Base-by-base conservation (phyloP, 108 stramenopile genomes). In the Phaeodactylum tricornutum region DNA sequence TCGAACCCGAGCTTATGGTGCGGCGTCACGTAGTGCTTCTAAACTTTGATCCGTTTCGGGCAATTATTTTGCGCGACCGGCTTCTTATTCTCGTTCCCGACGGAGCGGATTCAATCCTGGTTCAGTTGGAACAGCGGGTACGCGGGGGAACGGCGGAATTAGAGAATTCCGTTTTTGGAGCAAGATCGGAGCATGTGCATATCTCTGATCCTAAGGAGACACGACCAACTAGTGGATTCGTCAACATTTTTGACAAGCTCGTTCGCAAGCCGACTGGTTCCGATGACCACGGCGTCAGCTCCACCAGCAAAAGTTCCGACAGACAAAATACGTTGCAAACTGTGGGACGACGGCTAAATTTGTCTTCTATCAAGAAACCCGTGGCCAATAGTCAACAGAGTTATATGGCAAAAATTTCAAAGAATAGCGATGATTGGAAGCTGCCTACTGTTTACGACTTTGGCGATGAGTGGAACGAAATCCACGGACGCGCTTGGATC, bases 21-120 rank as follows among this genome's bases (percentile, higher is more conserved):
- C 69, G 87, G 3, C 66, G 87, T 14, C 87, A 89, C 49, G 87
- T 75, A 16, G 80, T 90, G 65, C 64, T 90, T 1, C 51, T 90
- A 14, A 85, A 90, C 43, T 85, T 82, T 48, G 83, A 90, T 53
- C 81, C 87, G 0, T 48, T 90, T 3, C 69, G 87, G 29, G 76
- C 87, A 1, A 79, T 85, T 8, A n/a, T n/a, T n/a, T 43, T 84
- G 6, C 46, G 80, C 8, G 87, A 89, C 52, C 61, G 87, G 44
- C 27, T 84, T 21, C 41, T 89, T 4, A 72, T 86, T 0, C 28
- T 75, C 17, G 87, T 89, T 1, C 87, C 82, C 0, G 77, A 79
- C 47, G 87, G 87, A 15, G 87, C 87, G 1, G 87, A 89, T 63
- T 74, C 72, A 1, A 62, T 84, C 15, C 36, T 89, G 35, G 63